These are phyloP conservation scores for Sporothrix euskadiensis DNA, from an alignment of 2,329 filamentous ascomycete genomes.

Conservation along the genomic window DNA sequence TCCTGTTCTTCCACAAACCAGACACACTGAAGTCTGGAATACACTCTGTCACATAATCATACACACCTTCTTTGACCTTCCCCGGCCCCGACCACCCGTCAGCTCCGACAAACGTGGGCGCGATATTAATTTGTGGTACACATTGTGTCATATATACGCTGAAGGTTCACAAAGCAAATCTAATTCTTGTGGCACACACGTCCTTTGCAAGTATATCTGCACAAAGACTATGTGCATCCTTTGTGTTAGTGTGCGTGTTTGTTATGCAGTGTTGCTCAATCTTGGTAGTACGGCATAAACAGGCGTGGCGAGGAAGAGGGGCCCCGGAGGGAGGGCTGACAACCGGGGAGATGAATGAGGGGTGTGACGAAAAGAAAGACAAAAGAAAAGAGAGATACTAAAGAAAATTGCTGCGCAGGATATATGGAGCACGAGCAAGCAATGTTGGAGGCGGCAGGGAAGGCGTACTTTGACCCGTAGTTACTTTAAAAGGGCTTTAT, in stretches of 20 bases:
- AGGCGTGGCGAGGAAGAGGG: constrained; percentile 15
- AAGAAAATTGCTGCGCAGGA: background rate
- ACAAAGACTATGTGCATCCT: background rate
- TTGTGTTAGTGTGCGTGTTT: background rate
- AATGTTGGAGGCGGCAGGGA: background rate
- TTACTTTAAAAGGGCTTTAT: background rate
- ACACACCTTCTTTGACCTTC: background rate
- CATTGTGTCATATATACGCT: constrained; percentile 2
- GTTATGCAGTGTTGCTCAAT: constrained; percentile 2
- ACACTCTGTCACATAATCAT: background rate
- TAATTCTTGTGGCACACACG: constrained; percentile 6
- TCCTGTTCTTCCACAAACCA: constrained; percentile 6
- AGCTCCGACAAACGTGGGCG: constrained; percentile 19
- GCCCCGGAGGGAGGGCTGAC: background rate
- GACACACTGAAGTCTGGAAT: background rate
- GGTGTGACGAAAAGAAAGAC: background rate
- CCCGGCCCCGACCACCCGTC: constrained; percentile 13
- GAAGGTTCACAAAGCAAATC: background rate
- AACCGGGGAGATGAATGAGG: constrained; percentile 9
- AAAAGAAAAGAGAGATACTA: background rate
- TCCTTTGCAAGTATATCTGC: background rate
- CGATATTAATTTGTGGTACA: background rate
- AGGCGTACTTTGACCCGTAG: background rate
- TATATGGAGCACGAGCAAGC: background rate
- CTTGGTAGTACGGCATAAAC: constrained; percentile 8